These are phyloP conservation scores for Coffea canephora DNA, from an alignment of 257 asterid genomes.

Conservation along the genomic window DNA sequence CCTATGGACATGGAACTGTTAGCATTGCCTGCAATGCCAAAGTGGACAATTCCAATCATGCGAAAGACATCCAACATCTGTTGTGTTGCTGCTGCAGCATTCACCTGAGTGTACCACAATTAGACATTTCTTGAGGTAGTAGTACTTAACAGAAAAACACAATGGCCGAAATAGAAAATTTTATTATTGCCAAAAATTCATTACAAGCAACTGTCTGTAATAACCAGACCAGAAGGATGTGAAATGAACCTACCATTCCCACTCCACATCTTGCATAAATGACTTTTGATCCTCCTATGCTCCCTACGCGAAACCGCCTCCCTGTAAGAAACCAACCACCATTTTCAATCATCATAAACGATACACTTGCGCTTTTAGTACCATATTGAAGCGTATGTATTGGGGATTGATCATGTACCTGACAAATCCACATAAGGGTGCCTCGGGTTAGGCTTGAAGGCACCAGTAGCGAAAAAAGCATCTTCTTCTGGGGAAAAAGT, in stretches of 20 bases:
- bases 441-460: slow-evolving; percentile 34
- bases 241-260: slow-evolving; percentile 40
- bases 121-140: too few species aligned
- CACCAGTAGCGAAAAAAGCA: slow-evolving; percentile 44
- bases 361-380: not conserved
- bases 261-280: slow-evolving; percentile 60
- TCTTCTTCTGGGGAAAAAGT: slow-evolving; percentile 40
- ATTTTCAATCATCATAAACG: not conserved
- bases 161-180: too few species aligned
- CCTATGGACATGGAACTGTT: slow-evolving; percentile 54
- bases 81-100: slow-evolving; percentile 73
- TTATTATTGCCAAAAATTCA: too few species aligned
- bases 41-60: slow-evolving; percentile 50
- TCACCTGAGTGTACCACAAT: slow-evolving; percentile 36
- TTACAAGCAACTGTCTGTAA: not conserved
- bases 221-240: not conserved
- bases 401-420: slow-evolving; percentile 18
- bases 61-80: slow-evolving; percentile 60
- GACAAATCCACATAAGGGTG: slow-evolving; percentile 52
- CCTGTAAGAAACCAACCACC: slow-evolving; percentile 28
- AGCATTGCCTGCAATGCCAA: slow-evolving; percentile 64
- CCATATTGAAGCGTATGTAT: not conserved
- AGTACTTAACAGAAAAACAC: too few species aligned
- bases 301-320: slow-evolving; percentile 56
- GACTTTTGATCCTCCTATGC: slow-evolving; percentile 35